Base-by-base conservation (phyloP, 768 basidiomycete genomes). In the Agaricus sinodeliciosus region DNA sequence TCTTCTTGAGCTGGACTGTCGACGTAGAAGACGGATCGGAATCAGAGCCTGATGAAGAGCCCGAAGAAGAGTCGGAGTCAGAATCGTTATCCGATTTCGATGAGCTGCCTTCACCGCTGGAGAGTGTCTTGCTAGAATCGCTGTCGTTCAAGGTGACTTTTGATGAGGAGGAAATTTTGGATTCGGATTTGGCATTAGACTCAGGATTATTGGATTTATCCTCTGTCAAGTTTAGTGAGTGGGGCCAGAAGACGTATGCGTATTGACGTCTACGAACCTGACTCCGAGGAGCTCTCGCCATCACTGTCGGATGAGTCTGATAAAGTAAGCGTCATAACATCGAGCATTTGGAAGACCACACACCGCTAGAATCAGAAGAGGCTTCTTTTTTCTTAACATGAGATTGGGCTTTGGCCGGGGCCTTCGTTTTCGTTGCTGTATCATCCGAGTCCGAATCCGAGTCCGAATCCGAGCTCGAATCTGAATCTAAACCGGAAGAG, bases 91-190 rank as follows among this genome's bases (percentile, higher is more conserved):
- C 51, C 15, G 50, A 51, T 8, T 44, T 43, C 5, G 50, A 27
- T 34, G 15, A 26, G n/a, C 5, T 43, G n/a, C 26, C 31, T 11
- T 48, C 31, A 9, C 39, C 52, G 18, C 39, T 48, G 19, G 37
- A 62, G 40, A 75, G 58, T 7, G 73, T 77, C 22, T 48, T 63
- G 56, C 73, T 76, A 2, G 73, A 70, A 44, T 70, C 72, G 45
- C 70, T 67, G 13, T 56, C 59, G 18, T 64, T 62, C 16, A 52
- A 18, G 22, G 49, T 19, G 22, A 22, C 18, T 48, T 59, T 60
- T 19, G n/a, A 36, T 22, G 50, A 19, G 13, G 45, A 44, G 8
- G 59, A 18, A 45, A 31, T 49, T 28, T 57, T 57, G 1, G 52
- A 19, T 35, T 55, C 51, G 11, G 47, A 44, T 59, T 56, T 55